A percentile compares a stretch with the other conserved stretches of the same genome.
phyloP scores from a whole-genome alignment of 2,329 filamentous ascomycete genomes.

The Metarhizium guizhouense region DNA sequence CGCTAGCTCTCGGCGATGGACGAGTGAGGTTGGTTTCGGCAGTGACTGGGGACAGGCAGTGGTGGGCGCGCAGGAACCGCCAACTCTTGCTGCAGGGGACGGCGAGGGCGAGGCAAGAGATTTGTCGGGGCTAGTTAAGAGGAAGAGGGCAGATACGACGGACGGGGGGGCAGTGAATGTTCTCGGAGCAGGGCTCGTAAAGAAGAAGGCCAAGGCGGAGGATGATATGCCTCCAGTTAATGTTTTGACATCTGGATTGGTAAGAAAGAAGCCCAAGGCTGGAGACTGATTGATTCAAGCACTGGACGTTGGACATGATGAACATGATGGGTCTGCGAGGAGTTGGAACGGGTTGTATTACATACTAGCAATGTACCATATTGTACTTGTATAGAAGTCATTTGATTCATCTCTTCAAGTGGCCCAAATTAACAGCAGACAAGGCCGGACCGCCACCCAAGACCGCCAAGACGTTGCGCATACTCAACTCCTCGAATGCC shows the following conservation, averaged over 20 bases:
- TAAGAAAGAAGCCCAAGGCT: conserved; percentile 49
- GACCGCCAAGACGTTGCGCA: conserved; percentile 57
- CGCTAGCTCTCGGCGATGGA: conserved; percentile 61
- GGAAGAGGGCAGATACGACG: conserved; percentile 29
- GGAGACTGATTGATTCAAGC: not conserved
- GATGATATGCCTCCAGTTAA: conserved; percentile 25
- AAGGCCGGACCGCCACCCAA: conserved; percentile 40
- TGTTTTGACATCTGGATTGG: conserved; percentile 37
- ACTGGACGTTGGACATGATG: not conserved
- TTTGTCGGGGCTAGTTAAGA: conserved; percentile 38
- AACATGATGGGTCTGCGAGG: not conserved
- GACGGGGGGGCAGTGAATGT: conserved; percentile 32
- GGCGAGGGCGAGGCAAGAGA: conserved; percentile 30
- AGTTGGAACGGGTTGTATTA: not conserved
- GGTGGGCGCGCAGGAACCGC: conserved; percentile 30
- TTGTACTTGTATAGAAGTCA: not conserved
- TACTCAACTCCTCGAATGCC: conserved; percentile 58
- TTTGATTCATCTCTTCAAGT: conserved; percentile 22
- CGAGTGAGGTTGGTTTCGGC: conserved; percentile 52
- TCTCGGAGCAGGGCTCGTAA: conserved; percentile 36
- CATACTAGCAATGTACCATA: not conserved
- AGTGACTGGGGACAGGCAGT: conserved; percentile 43
- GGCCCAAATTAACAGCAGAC: conserved; percentile 55
- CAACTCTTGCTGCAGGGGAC: conserved; percentile 7
- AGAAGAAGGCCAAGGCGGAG: conserved; percentile 43